Evolutionary conservation across 441 rosid species (phyloP), one percentile per base, ranked within the genome.

Genomic region (Gossypium davidsonii): DNA sequence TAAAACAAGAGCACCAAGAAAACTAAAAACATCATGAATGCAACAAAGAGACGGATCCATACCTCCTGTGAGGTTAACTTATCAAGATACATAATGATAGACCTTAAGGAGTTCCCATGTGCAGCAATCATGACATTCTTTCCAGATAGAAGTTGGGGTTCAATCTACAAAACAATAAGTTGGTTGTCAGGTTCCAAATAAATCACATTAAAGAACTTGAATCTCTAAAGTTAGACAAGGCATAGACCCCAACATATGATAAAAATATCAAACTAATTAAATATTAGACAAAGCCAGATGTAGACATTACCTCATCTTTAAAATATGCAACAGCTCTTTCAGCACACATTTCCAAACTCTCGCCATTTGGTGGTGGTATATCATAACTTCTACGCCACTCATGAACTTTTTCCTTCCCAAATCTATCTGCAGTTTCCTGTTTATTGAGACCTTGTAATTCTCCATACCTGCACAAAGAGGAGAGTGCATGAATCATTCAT

Each of bases 271-370:
- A 34, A 1, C 39, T 34, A 10, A 55, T 18, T 3, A 55, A 0
- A 20, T 56, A 56, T 56, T 0, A 12, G 14, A 56, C 8, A 20
- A 20, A 55, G 14, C 20, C 21, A 8, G 39, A 25, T 56, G 25
- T 20, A 56, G 55, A 57, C 25, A 21, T 53, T 85, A 89, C 98
- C 76, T 86, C 80, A 61, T 93, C 97, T 82, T 42, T 86, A 73
- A 95, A 95, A 79, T 92, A 95, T 72, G 98, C 96, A 8, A 95
- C 98, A 42, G 98, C 98, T 86, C 99, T 86, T 78, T 90, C 73
- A 73, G 99, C 96, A 66, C 99, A 95, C 97, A 95, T 95, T 85
- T 95, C 98, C 83, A 95, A 86, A 79, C 99, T 95, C 85, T 95
- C 98, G 4, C 99, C 99, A 55, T 87, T 85, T 0, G 99, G 97